Evolutionary conservation across 495 filamentous ascomycete genomes (phyloP), one percentile per base, ranked within the genome.

Genomic region (Neurospora discreta): DNA sequence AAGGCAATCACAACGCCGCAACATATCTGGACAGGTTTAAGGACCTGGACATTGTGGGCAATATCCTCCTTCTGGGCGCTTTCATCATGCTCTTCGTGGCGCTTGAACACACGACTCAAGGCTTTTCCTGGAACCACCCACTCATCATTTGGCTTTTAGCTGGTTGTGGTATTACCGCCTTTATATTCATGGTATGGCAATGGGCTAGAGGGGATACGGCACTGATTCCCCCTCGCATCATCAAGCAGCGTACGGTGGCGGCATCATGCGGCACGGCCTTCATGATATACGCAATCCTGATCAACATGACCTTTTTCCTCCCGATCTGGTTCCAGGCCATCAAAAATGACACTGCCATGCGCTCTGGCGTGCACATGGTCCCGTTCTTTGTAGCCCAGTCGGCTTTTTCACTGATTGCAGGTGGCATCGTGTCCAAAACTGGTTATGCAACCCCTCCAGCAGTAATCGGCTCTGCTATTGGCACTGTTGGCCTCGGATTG

Each of bases 291-390:
- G 78, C 74, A n/a, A 71, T 74, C 33, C 52, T 90, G 39, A 78
- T 80, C 72, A 90, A 86, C 86, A 87, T 90, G 77, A 89, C 90
- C 69, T 86, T 87, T 80, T 78, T 81, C 42, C 39, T 79, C 33
- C 76, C 79, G 23, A 71, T 85, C 86, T 93, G 88, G 88, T 92
- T 93, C 81, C 90, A 93, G 72, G 90, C 90, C 5, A 87, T 94
- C 78, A 88, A 90, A 72, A 85, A 84, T 67, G 86, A 85, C n/a
- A 82, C 84, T 0, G 88, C 92, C 16, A 84, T 86, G 9, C 82
- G 85, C 68, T 91, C 90, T 5, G 92, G 92, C 18, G 88, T 93
- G 74, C 84, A 87, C 75, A 90, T 86, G 69, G 80, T 93, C 10
- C 91, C 92, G 0, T 82, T 89, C 75, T 86, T 93, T 71, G 82